Conservation (phyloP, 768 basidiomycete genomes). For the Xerocomus brunneocitrinus region DNA sequence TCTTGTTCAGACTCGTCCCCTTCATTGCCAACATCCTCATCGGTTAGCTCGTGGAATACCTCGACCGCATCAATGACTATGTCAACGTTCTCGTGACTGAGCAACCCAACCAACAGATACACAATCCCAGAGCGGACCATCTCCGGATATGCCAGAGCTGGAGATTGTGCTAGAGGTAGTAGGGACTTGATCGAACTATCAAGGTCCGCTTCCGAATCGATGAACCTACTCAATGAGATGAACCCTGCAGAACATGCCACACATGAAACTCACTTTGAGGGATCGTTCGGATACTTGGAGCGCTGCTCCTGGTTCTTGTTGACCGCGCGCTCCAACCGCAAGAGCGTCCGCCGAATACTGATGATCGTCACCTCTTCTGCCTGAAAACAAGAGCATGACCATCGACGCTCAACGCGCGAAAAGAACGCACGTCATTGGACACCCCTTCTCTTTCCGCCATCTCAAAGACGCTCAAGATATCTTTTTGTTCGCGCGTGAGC, state of each 20-base stretch:
- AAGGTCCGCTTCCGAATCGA: constrained; percentile 96
- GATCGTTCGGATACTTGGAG: constrained; percentile 92
- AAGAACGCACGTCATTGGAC: constrained; percentile 59
- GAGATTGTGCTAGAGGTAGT: constrained; percentile 83
- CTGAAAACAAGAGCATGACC: constrained; percentile 33
- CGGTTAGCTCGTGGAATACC: constrained; percentile 89
- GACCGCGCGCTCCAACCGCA: constrained; percentile 81
- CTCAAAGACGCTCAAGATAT: constrained; percentile 94
- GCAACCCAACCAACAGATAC: constrained; percentile 69
- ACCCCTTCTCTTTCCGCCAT: constrained; percentile 56
- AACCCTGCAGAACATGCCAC: background rate
- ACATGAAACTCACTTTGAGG: constrained; percentile 62
- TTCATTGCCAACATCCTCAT: constrained; percentile 90
- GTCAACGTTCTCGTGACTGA: constrained; percentile 95
- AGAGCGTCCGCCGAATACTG: constrained; percentile 65
- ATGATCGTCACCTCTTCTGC: constrained; percentile 64
- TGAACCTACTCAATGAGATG: constrained; percentile 62
- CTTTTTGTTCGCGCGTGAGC: constrained; percentile 87
- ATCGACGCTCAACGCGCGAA: background rate
- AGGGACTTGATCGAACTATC: constrained; percentile 83
- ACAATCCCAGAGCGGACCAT: constrained; percentile 74
- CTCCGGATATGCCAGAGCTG: constrained; percentile 83
- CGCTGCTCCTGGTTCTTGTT: constrained; percentile 96
- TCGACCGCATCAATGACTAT: constrained; percentile 96
- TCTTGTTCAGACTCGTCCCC: constrained; percentile 61